These are phyloP conservation scores for Ochetophila trinervis DNA, from an alignment of 306 rosid species.

Conservation along the genomic window DNA sequence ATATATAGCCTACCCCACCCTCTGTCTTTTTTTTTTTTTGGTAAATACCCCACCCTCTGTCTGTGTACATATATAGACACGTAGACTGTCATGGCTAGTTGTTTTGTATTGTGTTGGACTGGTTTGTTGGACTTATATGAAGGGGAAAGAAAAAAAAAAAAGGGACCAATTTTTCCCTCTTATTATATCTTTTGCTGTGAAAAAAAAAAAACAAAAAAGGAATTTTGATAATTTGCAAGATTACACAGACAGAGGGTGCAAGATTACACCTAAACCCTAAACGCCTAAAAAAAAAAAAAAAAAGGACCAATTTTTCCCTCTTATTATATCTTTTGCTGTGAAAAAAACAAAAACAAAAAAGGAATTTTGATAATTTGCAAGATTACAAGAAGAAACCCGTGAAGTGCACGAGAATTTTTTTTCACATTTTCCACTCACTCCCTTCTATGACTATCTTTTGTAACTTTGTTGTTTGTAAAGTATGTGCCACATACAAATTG, in stretches of 20 bases:
- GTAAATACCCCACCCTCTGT: constrained; percentile 34
- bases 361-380: constrained; percentile 70
- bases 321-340: constrained; percentile 34
- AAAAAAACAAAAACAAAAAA: neutral
- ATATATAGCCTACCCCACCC: constrained; percentile 2
- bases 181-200: constrained; percentile 31
- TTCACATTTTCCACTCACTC: constrained; percentile 29
- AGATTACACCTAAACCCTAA: too few species aligned
- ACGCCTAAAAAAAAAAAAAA: neutral
- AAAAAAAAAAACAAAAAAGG: constrained; percentile 19
- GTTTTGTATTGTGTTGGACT: constrained; percentile 75
- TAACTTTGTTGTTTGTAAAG: constrained; percentile 59
- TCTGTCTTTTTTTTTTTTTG: neutral
- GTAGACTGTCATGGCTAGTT: constrained; percentile 47
- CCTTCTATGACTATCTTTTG: constrained; percentile 51
- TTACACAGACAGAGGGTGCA: too few species aligned
- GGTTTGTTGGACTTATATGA: constrained; percentile 55
- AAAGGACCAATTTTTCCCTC: constrained; percentile 41
- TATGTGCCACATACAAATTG: constrained; percentile 42
- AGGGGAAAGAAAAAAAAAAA: neutral
- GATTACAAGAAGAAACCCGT: constrained; percentile 61
- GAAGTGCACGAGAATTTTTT: constrained; percentile 28
- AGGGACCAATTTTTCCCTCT: constrained; percentile 43
- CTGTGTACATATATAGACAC: neutral
- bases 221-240: constrained; percentile 70